Percentiles rank a stretch among this genome's conserved stretches.
Evolutionary conservation across 306 rosid genomes (phyloP).

Genomic region (Canavalia ensiformis): DNA sequence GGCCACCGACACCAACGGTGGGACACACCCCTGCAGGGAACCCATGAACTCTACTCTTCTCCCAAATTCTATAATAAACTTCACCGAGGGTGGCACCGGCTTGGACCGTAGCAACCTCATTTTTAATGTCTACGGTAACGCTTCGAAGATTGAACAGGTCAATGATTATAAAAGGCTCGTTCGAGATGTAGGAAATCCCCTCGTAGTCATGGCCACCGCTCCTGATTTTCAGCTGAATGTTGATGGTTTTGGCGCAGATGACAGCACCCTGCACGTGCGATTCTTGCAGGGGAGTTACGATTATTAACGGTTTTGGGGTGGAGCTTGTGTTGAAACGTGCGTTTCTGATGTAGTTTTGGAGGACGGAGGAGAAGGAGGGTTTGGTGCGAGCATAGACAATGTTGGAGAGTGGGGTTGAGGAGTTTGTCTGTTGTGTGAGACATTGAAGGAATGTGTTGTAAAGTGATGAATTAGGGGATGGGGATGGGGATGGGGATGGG

Average conservation of each 20-base stretch:
- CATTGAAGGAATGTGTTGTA: constrained; percentile 32
- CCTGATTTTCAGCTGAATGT: constrained; percentile 45
- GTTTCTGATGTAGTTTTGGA: constrained; percentile 54
- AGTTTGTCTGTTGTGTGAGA: constrained; percentile 35
- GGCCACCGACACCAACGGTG: constrained; percentile 60
- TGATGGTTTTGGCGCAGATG: constrained; percentile 36
- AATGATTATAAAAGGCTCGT: constrained; percentile 46
- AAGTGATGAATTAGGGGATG: background rate
- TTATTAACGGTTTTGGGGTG: constrained; percentile 47
- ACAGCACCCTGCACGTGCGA: constrained; percentile 52
- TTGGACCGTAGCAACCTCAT: constrained; percentile 39
- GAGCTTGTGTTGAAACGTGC: constrained; percentile 55
- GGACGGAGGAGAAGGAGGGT: constrained; percentile 47
- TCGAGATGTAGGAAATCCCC: constrained; percentile 49
- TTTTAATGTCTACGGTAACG: constrained; percentile 38
- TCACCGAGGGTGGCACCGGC: constrained; percentile 56
- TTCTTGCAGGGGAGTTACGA: constrained; percentile 40
- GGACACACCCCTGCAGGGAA: constrained; percentile 61
- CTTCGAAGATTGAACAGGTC: constrained; percentile 49
- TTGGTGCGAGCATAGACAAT: constrained; percentile 24
- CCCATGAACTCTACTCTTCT: constrained; percentile 55
- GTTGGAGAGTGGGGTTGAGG: constrained; percentile 34
- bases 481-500: background rate
- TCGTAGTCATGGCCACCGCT: constrained; percentile 63
- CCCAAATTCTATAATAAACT: constrained; percentile 50